Base-by-base conservation (phyloP, 331 rosid species). In the Acacia pycnantha region DNA sequence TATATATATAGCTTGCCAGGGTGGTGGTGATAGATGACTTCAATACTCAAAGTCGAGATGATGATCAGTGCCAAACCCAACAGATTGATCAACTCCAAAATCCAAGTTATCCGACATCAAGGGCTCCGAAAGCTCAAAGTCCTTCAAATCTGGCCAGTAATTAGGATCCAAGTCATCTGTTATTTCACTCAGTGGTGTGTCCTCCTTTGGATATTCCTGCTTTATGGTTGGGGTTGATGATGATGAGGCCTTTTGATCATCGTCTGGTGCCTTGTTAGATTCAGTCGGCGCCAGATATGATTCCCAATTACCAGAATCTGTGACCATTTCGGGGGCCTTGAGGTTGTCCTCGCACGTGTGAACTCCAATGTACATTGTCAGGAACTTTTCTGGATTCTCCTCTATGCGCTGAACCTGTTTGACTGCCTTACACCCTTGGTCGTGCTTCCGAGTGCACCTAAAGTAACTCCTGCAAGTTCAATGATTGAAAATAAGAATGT, bases 371-470 rank as follows among this genome's bases (percentile, higher is more conserved):
- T 93, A 95, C 3, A 91, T 93, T 10, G 70, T 90, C 4, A 46
- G 87, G 82, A 71, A 95, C 86, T 15, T 26, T 44, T 73, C 78
- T 2, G 97, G 92, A 64, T 75, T 84, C 54, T 81, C 92, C 75
- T 89, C 77, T 37, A 77, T 48, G 70, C 78, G 83, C 77, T 95
- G 98, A 47, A 95, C 98, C 53, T 91, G 98, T 74, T 89, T 95
- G 40, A 78, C 82, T 48, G 98, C 98, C 27, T 18, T 71, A 82
- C 98, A 95, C 14, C 90, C 88, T 86, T 91, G 90, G 2, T 93
- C 98, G 59, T 29, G 41, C 81, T 95, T 95, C 53, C 92, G 67
- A 1, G 92, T 91, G 88, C 98, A 95, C 18, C 98, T 86, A 79
- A 79, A 93, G 81, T 95, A 95, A 86, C 97, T 89, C 92, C 98